Evolutionary conservation across 805 yeast species (phyloP), one percentile per base, ranked within the genome.

Genomic region (Kodamaea sagamina): DNA sequence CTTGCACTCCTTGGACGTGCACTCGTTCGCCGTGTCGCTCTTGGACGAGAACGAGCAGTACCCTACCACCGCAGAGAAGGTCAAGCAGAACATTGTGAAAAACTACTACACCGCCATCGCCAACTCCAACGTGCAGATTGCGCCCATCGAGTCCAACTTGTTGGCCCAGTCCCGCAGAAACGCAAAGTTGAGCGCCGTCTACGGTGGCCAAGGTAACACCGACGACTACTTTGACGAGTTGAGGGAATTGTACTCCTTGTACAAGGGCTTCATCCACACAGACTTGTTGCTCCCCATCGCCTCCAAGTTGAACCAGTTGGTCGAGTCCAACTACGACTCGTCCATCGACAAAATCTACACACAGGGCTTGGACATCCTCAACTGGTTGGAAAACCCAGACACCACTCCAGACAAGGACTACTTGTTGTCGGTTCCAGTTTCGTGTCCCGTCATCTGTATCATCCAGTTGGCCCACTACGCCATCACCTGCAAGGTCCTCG

Each of bases 171-270:
- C 78, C n/a, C 60, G 71, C 40, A 73, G 74, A 46, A 67, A 75
- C 39, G 87, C 90, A 35, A 72, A 75, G 47, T 67, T 90, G 44
- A 81, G 78, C 47, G 96, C 97, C 50, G 82, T 93, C 54, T 93
- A 92, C 58, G 99, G 99, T 63, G 99, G 99, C 59, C 99, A 93
- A 74, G 99, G 99, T 69, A 92, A 89, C 73, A 84, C 95, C 41
- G 98, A 93, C 62, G 97, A 93, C 64, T 93, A 89, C 74, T 93
- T 93, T 57, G 97, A 90, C 63, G 99, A 93, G 74, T 79, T 93
- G 62, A 82, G 96, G 64, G 95, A 89, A 52, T 65, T 90, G 47
- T 84, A 86, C 73, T 71, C 79, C 51, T 76, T 82, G 46, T 93
- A 93, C 74, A 76, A 82, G 52, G 86, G 87, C 19, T 73, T 92